Evolutionary conservation across 768 basidiomycete species (phyloP).

Genomic region (Strobilomyces dryophilus): DNA sequence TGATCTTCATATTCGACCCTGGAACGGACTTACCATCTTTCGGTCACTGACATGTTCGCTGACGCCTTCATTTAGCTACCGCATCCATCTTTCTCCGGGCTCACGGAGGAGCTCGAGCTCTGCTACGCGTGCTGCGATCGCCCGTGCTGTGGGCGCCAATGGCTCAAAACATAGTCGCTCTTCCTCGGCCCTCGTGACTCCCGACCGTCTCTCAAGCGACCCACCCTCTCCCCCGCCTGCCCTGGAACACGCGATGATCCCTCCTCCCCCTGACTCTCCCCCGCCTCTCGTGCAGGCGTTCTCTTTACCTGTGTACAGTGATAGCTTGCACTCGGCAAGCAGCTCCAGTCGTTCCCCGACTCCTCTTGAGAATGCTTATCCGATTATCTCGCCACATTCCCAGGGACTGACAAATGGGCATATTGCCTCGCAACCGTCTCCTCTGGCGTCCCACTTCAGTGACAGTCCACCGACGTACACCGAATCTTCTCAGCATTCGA

Average conservation of each 20-base stretch:
- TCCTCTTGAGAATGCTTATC: conserved; percentile 42
- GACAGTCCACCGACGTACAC: conserved; percentile 30
- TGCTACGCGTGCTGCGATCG: conserved; percentile 53
- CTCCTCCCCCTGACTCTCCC: conserved; percentile 51
- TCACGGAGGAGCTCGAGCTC: conserved; percentile 61
- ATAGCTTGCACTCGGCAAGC: conserved; percentile 30
- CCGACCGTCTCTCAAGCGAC: conserved; percentile 25
- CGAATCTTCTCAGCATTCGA: conserved; percentile 30
- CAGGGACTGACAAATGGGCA: conserved; percentile 37
- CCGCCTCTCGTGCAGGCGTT: conserved; percentile 50
- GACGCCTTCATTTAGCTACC: conserved; percentile 47
- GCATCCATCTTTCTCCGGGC: conserved; percentile 78
- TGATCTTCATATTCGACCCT: conserved; percentile 15
- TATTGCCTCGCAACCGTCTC: conserved; percentile 27
- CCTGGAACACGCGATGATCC: conserved; percentile 39
- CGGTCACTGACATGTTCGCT: conserved; percentile 9
- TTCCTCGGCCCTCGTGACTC: conserved; percentile 20
- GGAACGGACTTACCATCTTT: conserved; percentile 9
- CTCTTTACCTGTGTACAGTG: conserved; percentile 21
- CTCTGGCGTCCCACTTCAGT: conserved; percentile 26
- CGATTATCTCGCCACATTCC: conserved; percentile 31
- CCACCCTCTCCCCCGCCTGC: conserved; percentile 38
- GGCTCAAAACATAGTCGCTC: conserved; percentile 25
- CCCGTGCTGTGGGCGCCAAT: conserved; percentile 35
- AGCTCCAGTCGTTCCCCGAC: conserved; percentile 42